Base-by-base conservation (phyloP, 352 stramenopile species). In the Phytophthora fragariaefolia region DNA sequence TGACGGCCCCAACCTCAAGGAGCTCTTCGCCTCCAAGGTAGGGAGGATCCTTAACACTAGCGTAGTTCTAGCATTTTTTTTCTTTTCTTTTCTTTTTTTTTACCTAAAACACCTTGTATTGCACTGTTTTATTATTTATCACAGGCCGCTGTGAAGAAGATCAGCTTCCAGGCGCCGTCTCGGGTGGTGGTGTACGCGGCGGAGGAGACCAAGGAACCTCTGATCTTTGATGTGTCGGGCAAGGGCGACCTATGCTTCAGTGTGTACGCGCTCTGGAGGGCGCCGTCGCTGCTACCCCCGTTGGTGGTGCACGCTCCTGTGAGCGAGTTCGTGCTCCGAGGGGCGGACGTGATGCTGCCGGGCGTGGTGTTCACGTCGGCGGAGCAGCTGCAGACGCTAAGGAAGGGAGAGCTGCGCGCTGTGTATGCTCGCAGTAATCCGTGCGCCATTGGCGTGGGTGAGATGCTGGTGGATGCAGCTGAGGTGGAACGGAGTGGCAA, bases 271-370 rank as follows among this genome's bases (percentile, higher is more conserved):
- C 56, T 96, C 9, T 96, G 88, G 88, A 59, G 66, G 1, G 59
- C 65, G 4, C 64, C 82, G 0, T 51, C 71, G 22, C 49, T 93
- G 22, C 64, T 96, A 34, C 86, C 85, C 7, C 52, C 65, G 24
- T 57, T 96, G 40, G 57, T 76, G 27, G 85, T 96, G 32, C 85
- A 96, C 54, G 84, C 85, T 10, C 85, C 85, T 3, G 88, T 93
- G 69, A 96, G 88, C 49, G 72, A 91, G 47, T 96, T 90, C 27
- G 79, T 95, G 34, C 63, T 96, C 23, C 80, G 86, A 30, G 88
- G 88, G 7, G 88, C 88, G 0, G 88, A 95, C 48, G 84, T 94
- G 48, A 96, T 96, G 88, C 71, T 94, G 34, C 88, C 88, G 0
- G 88, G 88, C 4, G 86, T 96, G 2, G 79, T 96, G 6, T 88